Conservation (phyloP, 2,329 filamentous ascomycete genomes). For the Exophiala alcalophila region DNA sequence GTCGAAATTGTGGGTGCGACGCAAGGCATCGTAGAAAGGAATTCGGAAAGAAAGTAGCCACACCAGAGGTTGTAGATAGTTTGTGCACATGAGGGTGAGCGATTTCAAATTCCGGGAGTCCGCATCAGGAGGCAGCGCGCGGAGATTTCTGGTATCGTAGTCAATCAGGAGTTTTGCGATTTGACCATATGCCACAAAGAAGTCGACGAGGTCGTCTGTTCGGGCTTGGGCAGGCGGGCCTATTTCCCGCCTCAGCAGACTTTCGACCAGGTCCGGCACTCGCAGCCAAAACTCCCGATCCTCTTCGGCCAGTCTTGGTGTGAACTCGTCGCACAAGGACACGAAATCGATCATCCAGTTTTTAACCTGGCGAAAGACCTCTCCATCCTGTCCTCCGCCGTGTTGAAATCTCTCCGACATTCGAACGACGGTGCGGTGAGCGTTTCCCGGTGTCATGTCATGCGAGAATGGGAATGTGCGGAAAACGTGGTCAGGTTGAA, state of each 20-base stretch:
- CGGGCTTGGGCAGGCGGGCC: slow-evolving; percentile 21
- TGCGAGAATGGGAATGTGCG: slow-evolving; percentile 26
- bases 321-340: slow-evolving; percentile 36
- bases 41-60: slow-evolving; percentile 39
- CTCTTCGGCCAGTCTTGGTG: slow-evolving; percentile 37
- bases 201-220: slow-evolving; percentile 38
- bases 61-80: slow-evolving; percentile 37
- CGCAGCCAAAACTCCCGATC: slow-evolving; percentile 47
- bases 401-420: slow-evolving; percentile 23
- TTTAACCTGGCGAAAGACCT: slow-evolving; percentile 39
- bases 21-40: slow-evolving; percentile 40
- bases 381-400: slow-evolving; percentile 18
- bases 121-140: slow-evolving; percentile 32
- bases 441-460: slow-evolving; percentile 18
- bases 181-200: slow-evolving; percentile 41
- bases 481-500: slow-evolving; percentile 20
- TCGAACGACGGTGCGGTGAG: slow-evolving; percentile 17
- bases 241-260: slow-evolving; percentile 38
- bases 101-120: slow-evolving; percentile 31
- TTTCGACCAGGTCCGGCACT: slow-evolving; percentile 41
- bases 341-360: slow-evolving; percentile 44
- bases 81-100: slow-evolving; percentile 32
- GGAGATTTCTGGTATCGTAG: slow-evolving; percentile 40
- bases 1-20: slow-evolving; percentile 34
- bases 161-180: slow-evolving; percentile 42